Conservation (phyloP, 2,329 filamentous ascomycete genomes). For the Xylaria sp. region DNA sequence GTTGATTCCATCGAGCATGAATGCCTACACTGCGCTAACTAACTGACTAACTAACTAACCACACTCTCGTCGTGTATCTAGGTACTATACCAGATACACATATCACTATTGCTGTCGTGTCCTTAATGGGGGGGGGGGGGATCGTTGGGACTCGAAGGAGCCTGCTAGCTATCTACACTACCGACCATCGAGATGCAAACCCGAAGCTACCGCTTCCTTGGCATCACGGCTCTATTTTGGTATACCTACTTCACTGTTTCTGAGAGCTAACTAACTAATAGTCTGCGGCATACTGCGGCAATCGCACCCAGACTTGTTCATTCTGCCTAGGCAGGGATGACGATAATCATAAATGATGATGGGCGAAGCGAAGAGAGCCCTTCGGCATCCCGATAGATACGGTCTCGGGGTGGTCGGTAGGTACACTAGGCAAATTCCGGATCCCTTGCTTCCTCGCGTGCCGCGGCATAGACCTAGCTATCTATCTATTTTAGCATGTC, state of each 20-base stretch:
- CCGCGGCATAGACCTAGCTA: too few relatives aligned
- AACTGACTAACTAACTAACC: too few relatives aligned
- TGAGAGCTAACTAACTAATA: background rate
- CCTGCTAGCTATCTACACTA: background rate
- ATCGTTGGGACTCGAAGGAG: background rate
- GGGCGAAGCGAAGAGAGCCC: background rate
- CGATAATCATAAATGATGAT: too few relatives aligned
- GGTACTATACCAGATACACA: background rate
- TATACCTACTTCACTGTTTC: background rate
- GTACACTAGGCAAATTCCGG: background rate
- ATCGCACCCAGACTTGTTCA: background rate
- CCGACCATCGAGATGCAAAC: background rate
- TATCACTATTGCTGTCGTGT: background rate
- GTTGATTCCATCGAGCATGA: slow-evolving; percentile 2
- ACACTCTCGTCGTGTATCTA: too few relatives aligned
- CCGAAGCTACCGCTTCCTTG: slow-evolving; percentile 6
- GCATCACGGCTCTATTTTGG: background rate
- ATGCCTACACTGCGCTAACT: background rate
- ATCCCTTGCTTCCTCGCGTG: background rate
- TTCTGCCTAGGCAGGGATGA: background rate
- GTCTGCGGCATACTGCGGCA: background rate
- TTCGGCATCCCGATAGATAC: background rate
- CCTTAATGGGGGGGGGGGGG: background rate
- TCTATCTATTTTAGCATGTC: too few relatives aligned
- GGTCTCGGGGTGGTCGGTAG: background rate